Percentiles rank a stretch among this genome's conserved stretches.
These are phyloP conservation scores for Przewalskia tangutica DNA, from an alignment of 257 asterid genomes.

Conservation along the genomic window DNA sequence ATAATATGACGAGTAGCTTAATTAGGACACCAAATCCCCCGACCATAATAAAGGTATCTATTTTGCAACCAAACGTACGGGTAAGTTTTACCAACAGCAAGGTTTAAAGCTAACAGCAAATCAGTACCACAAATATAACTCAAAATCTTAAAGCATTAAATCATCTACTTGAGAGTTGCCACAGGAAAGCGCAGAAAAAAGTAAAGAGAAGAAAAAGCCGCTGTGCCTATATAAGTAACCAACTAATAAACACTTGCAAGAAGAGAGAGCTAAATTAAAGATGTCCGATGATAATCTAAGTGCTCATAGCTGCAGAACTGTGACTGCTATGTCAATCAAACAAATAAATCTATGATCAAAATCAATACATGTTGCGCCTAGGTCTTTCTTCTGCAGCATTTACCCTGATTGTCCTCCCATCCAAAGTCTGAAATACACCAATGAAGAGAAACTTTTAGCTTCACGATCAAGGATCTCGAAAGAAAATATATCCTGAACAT, in stretches of 20 bases:
- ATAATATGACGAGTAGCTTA: background rate
- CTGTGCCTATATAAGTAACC: background rate
- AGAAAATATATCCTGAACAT: background rate
- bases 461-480: background rate
- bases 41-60: background rate
- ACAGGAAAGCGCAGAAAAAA: background rate
- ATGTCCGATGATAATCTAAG: background rate
- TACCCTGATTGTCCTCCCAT: constrained; percentile 64
- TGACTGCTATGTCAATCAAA: background rate
- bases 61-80: background rate
- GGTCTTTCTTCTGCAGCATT: constrained; percentile 69
- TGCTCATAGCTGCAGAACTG: background rate
- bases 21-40: background rate
- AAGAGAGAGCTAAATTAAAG: background rate
- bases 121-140: background rate
- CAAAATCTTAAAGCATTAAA: background rate
- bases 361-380: constrained; percentile 27
- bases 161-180: background rate
- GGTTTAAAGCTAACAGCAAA: background rate
- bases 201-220: background rate
- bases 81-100: background rate
- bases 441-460: background rate
- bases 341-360: background rate
- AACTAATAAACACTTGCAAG: background rate
- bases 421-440: constrained; percentile 47